Percentiles rank a stretch among this genome's conserved stretches.
Evolutionary conservation across 192 early-diverging fungal species (phyloP).

Genomic region (Coemansia sp.): DNA sequence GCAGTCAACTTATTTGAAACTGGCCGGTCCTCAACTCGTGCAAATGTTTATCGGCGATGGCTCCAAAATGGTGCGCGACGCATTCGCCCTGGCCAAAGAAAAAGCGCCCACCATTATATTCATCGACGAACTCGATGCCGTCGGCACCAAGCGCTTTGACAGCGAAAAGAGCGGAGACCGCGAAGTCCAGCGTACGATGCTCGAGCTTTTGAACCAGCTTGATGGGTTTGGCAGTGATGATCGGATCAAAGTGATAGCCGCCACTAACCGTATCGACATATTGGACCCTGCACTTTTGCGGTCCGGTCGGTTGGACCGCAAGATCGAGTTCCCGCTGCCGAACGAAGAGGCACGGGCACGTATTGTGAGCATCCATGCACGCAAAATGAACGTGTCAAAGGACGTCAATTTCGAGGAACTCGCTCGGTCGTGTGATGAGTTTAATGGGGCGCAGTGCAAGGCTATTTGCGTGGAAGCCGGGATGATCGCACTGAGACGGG

Average conservation of each 20-base stretch:
- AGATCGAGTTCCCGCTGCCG: conserved; percentile 89
- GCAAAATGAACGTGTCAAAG: conserved; percentile 94
- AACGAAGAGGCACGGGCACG: conserved; percentile 94
- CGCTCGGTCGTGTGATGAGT: conserved; percentile 93
- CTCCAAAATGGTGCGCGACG: conserved; percentile 94
- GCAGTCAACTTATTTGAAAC: conserved; percentile 91
- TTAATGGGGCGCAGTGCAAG: conserved; percentile 99
- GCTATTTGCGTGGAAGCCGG: conserved; percentile 98
- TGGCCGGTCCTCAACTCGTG: conserved; percentile 95
- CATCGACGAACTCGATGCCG: conserved; percentile 97
- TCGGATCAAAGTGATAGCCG: conserved; percentile 98
- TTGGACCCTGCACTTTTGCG: conserved; percentile 87
- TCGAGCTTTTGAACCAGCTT: conserved; percentile 97
- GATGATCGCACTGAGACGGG: conserved; percentile 94
- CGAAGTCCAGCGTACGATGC: conserved; percentile 98
- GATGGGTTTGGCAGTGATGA: conserved; percentile 97
- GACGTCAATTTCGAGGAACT: conserved; percentile 98
- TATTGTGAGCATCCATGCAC: conserved; percentile 96
- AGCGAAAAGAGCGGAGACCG: conserved; percentile 97
- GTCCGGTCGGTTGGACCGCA: conserved; percentile 85
- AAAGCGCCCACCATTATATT: conserved; percentile 99
- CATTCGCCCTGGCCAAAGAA: conserved; percentile 95
- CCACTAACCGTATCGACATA: conserved; percentile 95
- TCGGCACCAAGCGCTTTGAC: conserved; percentile 99
- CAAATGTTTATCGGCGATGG: conserved; percentile 99